Base-by-base conservation (phyloP, 2,329 filamentous ascomycete genomes). In the Fusarium drepaniforme region DNA sequence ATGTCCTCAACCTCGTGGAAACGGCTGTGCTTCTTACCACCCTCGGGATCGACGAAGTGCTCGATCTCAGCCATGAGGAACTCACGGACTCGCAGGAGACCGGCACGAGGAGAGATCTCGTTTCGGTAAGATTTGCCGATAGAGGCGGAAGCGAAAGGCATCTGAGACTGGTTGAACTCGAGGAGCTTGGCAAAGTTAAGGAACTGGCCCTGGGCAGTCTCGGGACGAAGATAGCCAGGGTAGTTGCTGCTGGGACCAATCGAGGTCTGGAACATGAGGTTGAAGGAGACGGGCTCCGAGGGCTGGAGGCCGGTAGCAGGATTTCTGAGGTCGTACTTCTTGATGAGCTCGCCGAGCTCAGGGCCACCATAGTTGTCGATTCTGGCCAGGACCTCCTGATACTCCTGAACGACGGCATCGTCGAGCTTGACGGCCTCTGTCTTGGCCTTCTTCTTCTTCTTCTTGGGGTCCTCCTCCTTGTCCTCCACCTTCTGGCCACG, bases 21-120 rank as follows among this genome's bases (percentile, higher is more conserved):
- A 67, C 96, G 93, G 63, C 89, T 86, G 83, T 99, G 97, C 86
- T 97, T 97, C 91, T 99, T 99, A 85, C 95, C 95, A 81, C 95
- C 92, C 80, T 97, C 89, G 13, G 97, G 97, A 80, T 99, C 97
- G 77, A 99, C 97, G 82, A 94, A 99, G 84, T 99, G 97, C 87
- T 99, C 97, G 78, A 99, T 98, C 86, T 99, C 97, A 28, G 96
- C 97, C 97, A 99, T 98, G 79, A 98, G 86, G 86, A 99, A 98
- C 84, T 99, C 97, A 79, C 97, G 94, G 51, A 99, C 97, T 78
- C 97, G 93, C 68, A 99, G 86, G 46, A 99, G 91, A 85, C 97
- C 97, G 74, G 94, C 91, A 66, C 97, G 91, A 12, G 97, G 97
- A 0, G 97, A 98, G 78, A 99, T 98, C 82, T 99, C 97, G 83